Percentiles rank a stretch among this genome's conserved stretches.
These are phyloP conservation scores for Alectoria sarmentosa DNA, from an alignment of 495 filamentous ascomycete genomes.

Conservation along the genomic window DNA sequence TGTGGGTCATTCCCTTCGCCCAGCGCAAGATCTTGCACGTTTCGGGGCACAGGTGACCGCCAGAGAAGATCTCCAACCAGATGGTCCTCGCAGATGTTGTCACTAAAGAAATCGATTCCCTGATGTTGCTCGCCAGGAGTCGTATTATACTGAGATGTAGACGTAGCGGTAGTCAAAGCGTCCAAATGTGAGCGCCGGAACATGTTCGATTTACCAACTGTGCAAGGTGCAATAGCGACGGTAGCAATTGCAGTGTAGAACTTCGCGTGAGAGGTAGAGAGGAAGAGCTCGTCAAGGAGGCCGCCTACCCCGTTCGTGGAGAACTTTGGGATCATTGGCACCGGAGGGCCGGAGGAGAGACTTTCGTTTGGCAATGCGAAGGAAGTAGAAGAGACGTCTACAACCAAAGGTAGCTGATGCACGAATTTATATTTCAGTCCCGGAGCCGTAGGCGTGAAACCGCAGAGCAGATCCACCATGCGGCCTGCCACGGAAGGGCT, in stretches of 20 bases:
- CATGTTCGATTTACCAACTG: slow-evolving; percentile 97
- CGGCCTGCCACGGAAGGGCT: slow-evolving; percentile 67
- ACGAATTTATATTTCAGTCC: slow-evolving; percentile 80
- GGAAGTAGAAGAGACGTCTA: slow-evolving; percentile 53
- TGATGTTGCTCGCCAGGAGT: slow-evolving; percentile 34
- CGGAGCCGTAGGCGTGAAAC: slow-evolving; percentile 40
- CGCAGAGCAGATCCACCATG: slow-evolving; percentile 82
- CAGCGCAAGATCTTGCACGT: slow-evolving; percentile 16
- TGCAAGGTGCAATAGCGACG: slow-evolving; percentile 81
- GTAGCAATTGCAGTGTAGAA: slow-evolving; percentile 99
- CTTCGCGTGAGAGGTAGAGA: slow-evolving; percentile 90
- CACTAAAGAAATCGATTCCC: slow-evolving; percentile 83
- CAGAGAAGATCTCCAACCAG: slow-evolving; percentile 89
- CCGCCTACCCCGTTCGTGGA: slow-evolving; percentile 54
- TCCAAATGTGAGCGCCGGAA: slow-evolving; percentile 89
- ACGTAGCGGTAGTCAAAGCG: slow-evolving; percentile 55
- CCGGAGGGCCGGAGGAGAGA: slow-evolving; percentile 20
- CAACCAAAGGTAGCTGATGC: slow-evolving; percentile 83
- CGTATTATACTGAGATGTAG: slow-evolving; percentile 30
- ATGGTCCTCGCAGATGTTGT: slow-evolving; percentile 97
- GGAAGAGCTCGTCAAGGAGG: slow-evolving; percentile 85
- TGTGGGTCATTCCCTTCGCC: slow-evolving; percentile 36
- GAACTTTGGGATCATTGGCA: slow-evolving; percentile 26
- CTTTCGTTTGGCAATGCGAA: slow-evolving; percentile 17
- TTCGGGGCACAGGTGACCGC: slow-evolving; percentile 45